Base-by-base conservation (phyloP, 2,329 filamentous ascomycete genomes). In the Penicillium sp. region DNA sequence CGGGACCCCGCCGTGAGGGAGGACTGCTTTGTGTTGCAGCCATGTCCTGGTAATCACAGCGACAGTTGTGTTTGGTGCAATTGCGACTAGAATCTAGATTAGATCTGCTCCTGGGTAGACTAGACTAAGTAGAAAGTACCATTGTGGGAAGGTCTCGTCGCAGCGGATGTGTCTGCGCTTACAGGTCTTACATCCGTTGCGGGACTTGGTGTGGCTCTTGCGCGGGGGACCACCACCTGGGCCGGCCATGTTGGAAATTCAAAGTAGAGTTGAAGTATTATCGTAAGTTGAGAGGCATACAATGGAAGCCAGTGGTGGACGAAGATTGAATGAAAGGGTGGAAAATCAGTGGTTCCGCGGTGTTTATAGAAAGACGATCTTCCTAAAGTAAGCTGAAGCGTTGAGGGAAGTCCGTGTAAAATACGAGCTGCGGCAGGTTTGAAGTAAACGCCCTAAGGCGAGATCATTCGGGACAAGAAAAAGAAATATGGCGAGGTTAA, bases 51-150 rank as follows among this genome's bases (percentile, higher is more conserved):
- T 98, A 99, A 68, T 96, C 95, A 78, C 95, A 99, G 70, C 93
- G 90, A 69, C 96, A 95, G 80, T 97, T 96, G 79, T 99, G 95
- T 79, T 98, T 99, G 60, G 93, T 97, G 79, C 95, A 99, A 78
- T 99, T 99, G 71, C 91, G 91, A 80, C 93, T 96, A 70, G 19
- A 42, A 58, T 55, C 29, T 58, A 42, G 11, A 44, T 68, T 50
- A 66, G 62, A 59, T 33, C n/a, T 27, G 43, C 21, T 50, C 29
- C 22, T 39, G 2, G 16, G 27, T 11, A 9, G 26, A 47, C 9
- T 22, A 31, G 73, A 58, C 76, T 65, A 54, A 42, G 7, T 39
- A 48, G 43, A 44, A 76, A 84, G 68, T 82, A 96, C 92, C 93
- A 99, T 84, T 99, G 95, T 51, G 95, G 95, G 71, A 96, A 97